Base-by-base conservation (phyloP, 1,139 yeast genomes). In the Candida dubliniensis region DNA sequence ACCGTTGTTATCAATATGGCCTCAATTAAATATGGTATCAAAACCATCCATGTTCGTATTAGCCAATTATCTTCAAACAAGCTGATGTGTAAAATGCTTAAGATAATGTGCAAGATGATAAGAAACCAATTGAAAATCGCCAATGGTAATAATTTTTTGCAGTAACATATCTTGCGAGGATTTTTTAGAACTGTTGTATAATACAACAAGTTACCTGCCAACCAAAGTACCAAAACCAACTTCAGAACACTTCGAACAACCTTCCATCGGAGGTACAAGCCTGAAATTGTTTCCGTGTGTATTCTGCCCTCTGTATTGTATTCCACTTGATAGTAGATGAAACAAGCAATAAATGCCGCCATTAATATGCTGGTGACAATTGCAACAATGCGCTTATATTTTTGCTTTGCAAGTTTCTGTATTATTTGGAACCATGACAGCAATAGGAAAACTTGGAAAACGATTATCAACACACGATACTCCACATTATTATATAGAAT, bases 401-500 rank as follows among this genome's bases (percentile, higher is more conserved):
- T 48, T 10, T 49, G 58, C 27, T 54, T 56, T 2, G 69, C 46
- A 34, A 69, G 50, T 32, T 57, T 54, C 33, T 52, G 38, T 8
- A 63, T 63, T 10, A 74, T 61, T 50, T 76, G 77, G 8, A 70
- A 52, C 66, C 72, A 69, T 1, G 79, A 73, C 24, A 71, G 41
- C 51, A 64, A 65, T 12, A 69, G 66, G 15, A 76, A 58, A 0
- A 69, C 41, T 45, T 65, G 68, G 8, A 70, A 59, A 3, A 77
- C 37, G 1, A 64, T 57, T 35, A 61, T 54, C 12, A 68, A 57
- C 2, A 66, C 53, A 26, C 70, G 57, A 49, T 61, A 67, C n/a
- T 59, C 56, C 8, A 56, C 52, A 14, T 65, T 57, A 41, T 53
- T 53, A 38, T 65, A 68, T 34, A 76, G 55, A 13, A 55, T 49